phyloP scores from a whole-genome alignment of 192 early-diverging fungal species.

The Dimargaris cristalligena region DNA sequence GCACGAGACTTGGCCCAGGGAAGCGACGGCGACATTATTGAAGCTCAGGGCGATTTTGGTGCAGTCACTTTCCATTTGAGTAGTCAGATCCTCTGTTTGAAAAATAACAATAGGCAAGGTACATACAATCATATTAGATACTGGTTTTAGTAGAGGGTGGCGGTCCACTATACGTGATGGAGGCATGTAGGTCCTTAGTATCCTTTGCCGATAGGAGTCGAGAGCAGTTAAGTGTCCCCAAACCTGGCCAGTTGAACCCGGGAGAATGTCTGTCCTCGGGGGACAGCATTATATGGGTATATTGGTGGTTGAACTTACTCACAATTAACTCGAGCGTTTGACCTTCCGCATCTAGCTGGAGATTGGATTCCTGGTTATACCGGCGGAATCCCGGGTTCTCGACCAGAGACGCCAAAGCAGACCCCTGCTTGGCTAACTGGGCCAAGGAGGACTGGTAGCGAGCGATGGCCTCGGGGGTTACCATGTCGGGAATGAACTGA shows the following conservation, averaged over 20 bases:
- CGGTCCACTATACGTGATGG: no score
- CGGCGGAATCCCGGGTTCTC: not conserved
- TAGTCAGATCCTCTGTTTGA: not conserved
- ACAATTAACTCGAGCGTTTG: not conserved
- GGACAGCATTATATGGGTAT: not conserved
- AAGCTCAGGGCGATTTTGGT: slow-evolving; percentile 6
- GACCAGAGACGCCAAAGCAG: not conserved
- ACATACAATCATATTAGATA: not conserved
- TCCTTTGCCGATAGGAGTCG: no score
- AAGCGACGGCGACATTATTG: not conserved
- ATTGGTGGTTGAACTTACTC: not conserved
- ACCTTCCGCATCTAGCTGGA: not conserved
- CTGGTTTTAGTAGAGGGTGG: not conserved
- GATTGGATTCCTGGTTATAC: slow-evolving; percentile 1
- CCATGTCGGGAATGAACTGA: not conserved
- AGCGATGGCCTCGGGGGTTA: not conserved
- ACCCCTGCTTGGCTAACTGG: slow-evolving; percentile 8
- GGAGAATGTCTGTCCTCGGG: not conserved
- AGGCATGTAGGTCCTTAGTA: no score
- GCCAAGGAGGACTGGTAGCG: not conserved
- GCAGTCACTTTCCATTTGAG: slow-evolving; percentile 2
- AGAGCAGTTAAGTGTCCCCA: no score
- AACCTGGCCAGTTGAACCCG: no score
- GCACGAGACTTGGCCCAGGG: not conserved
- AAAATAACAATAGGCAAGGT: not conserved